Evolutionary conservation across 2,329 filamentous ascomycete species (phyloP).

Genomic region (Aspergillaceae sp.): DNA sequence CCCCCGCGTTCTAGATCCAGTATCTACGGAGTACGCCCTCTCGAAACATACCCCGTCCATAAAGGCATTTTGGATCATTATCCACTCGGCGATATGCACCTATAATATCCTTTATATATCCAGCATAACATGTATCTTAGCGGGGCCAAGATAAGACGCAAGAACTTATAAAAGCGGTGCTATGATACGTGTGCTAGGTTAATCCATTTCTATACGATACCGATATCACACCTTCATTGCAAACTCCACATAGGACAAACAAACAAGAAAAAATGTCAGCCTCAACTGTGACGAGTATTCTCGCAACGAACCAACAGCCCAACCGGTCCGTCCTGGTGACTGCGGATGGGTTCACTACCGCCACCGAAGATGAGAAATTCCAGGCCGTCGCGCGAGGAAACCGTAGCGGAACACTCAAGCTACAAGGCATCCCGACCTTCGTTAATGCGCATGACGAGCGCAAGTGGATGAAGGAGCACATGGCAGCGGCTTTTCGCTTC

Average conservation of each 20-base stretch:
- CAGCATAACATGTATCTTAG: background rate
- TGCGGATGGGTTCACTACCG: conserved; percentile 10
- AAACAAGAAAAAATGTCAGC: background rate
- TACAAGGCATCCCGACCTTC: conserved; percentile 33
- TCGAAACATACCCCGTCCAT: background rate
- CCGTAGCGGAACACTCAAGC: conserved; percentile 27
- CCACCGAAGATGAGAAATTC: conserved; percentile 21
- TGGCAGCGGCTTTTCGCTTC: conserved; percentile 35
- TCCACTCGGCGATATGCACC: conserved; percentile 5
- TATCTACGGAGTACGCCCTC: background rate
- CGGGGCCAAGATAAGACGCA: background rate
- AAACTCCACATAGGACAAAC: background rate
- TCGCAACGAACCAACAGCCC: background rate
- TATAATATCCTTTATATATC: conserved; percentile 1
- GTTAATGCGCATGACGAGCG: conserved; percentile 38
- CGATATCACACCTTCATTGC: background rate
- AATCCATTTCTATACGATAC: background rate
- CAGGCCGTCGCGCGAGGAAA: conserved; percentile 30
- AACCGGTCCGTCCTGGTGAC: background rate
- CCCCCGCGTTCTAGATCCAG: too few species aligned
- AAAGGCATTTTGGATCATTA: background rate
- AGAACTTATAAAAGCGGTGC: background rate
- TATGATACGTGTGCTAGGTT: background rate
- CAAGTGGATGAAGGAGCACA: conserved; percentile 45
- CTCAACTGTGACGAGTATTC: background rate